Evolutionary conservation across 1,284 basidiomycete species (phyloP), one percentile per base, ranked within the genome.

Genomic region (Cryptococcus hybrid): DNA sequence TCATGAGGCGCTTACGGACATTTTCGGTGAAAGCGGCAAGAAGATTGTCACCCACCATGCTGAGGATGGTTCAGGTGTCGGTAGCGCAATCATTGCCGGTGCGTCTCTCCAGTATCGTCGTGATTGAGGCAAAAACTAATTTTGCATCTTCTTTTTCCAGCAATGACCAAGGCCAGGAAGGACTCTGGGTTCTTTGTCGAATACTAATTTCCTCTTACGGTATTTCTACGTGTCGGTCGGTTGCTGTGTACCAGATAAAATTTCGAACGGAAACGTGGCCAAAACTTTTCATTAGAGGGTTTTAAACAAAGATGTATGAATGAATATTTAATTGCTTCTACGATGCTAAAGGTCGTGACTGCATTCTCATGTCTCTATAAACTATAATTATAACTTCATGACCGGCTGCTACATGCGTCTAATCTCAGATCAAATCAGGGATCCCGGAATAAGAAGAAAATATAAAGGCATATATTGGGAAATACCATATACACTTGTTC

Each of bases 1-100:
- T 56, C 90, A 95, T 67, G 86, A 92, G 72, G 93, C 92, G 11
- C 78, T 97, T 59, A 82, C 86, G 37, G 93, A 96, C 73, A 88
- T 97, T 64, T 95, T 96, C 73, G 93, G 93, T 37, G 92, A 94
- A 67, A 91, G 90, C 80, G 93, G 92, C 69, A 84, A 85, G 66
- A 90, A 89, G 68, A 91, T 97, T 67, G 78, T 87, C 38, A 95
- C 92, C 0, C 85, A 90, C 75, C 91, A 92, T 67, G 93, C 93
- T 13, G 93, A 97, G 75, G 93, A 96, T 70, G 93, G 93, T 53
- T 92, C 89, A 61, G 93, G 93, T 66, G 92, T 96, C 43, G 93
- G 93, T n/a, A 90, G 88, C 65, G 92, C 92, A 3, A 93, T 97
- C 73, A 95, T 97, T 65, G 93, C 92, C 39, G 89, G 90, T 89